Evolutionary conservation across 306 rosid species (phyloP).

Genomic region (Gynostemma pentaphyllum): DNA sequence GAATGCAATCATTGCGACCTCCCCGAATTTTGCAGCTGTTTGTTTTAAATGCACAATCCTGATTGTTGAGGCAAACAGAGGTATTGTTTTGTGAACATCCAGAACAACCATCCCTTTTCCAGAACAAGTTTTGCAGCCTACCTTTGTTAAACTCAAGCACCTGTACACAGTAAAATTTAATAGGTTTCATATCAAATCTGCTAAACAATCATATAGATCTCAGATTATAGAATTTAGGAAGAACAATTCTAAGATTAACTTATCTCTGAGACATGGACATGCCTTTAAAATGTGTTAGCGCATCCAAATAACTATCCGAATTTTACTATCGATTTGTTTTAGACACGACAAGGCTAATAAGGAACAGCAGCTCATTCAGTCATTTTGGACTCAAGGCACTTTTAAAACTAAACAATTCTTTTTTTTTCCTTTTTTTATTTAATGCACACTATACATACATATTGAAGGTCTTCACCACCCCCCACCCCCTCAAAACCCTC

Average conservation of each 20-base stretch:
- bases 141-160: slow-evolving; percentile 82
- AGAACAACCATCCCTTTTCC: slow-evolving; percentile 83
- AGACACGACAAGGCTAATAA: neutral
- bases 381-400: no score
- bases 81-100: slow-evolving; percentile 40
- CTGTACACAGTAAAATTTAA: slow-evolving; percentile 16
- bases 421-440: no score
- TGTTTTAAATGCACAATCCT: slow-evolving; percentile 69
- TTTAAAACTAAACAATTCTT: no score
- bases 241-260: neutral
- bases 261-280: neutral
- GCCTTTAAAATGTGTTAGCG: neutral
- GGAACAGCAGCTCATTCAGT: neutral
- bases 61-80: slow-evolving; percentile 73
- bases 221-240: neutral
- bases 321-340: neutral
- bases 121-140: slow-evolving; percentile 69
- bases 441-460: no score
- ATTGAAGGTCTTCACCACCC: no score
- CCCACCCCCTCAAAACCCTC: no score
- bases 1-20: slow-evolving; percentile 79
- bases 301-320: neutral
- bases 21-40: slow-evolving; percentile 44
- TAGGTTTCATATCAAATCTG: neutral
- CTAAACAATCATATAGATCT: neutral